Base-by-base conservation (phyloP, 208 protist species). In the Wallacemonas rigidus region DNA sequence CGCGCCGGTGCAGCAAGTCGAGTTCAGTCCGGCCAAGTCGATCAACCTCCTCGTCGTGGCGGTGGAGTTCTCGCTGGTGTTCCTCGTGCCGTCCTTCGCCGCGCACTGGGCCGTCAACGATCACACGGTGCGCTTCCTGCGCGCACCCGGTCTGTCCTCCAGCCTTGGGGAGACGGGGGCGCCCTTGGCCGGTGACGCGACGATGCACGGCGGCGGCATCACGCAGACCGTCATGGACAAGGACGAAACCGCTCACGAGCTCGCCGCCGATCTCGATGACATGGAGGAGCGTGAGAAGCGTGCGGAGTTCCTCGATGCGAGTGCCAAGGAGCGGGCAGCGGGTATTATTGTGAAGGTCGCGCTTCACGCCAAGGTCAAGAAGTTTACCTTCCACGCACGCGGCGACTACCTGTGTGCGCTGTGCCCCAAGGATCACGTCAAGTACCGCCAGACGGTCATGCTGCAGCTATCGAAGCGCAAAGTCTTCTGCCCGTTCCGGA, bases 401-500 rank as follows among this genome's bases (percentile, higher is more conserved):
- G 94, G 94, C 54, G 94, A 98, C 82, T 98, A 98, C 77, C 44
- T 98, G 17, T 95, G 90, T 60, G 89, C 85, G 2, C 88, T 98
- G 43, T 96, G 91, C 77, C 94, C 94, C 14, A 96, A 96, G 82
- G 94, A 98, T 70, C 90, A 96, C 76, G 93, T 97, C 51, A 97
- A 95, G 86, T 95, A 96, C 77, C 89, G 92, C 58, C 94, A 96
- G 80, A 95, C 90, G 14, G 90, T 98, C 61, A 94, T 98, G 88
- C 81, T 98, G 64, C 92, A 98, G 76, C 81, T 98, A 40, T 94
- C 87, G n/a, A 96, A 95, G 79, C 91, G 90, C 45, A 95, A 92
- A 68, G 87, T 95, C 2, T 94, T 97, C 77, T 97, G 91, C 72
- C 94, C 94, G 0, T 98, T 98, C 82, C 86, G 92, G 61, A 96